Evolutionary conservation across 2,329 filamentous ascomycete species (phyloP).

Genomic region (Cordyceps militaris): DNA sequence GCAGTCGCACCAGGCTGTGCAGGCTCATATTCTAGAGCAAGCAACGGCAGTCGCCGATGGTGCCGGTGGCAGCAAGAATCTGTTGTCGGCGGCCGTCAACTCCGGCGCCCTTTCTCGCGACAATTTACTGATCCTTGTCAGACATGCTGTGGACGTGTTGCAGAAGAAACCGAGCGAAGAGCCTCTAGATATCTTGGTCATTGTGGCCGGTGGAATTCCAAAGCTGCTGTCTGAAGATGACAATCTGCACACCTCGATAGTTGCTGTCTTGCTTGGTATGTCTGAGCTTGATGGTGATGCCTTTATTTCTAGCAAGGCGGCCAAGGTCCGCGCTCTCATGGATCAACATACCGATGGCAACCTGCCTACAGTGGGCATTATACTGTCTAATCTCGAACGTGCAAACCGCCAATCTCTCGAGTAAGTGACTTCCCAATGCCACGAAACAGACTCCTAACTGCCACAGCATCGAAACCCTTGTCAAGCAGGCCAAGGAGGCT

Average conservation of each 20-base stretch:
- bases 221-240: slow-evolving; percentile 38
- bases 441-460: background rate
- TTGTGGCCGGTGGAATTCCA: slow-evolving; percentile 29
- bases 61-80: slow-evolving; percentile 29
- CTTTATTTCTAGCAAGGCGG: slow-evolving; percentile 33
- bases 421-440: slow-evolving; percentile 27
- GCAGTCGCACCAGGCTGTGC: slow-evolving; percentile 33
- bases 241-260: slow-evolving; percentile 40
- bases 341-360: slow-evolving; percentile 36
- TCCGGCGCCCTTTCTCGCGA: slow-evolving; percentile 34
- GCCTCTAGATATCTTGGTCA: slow-evolving; percentile 42
- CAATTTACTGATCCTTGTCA: slow-evolving; percentile 27
- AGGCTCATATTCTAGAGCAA: slow-evolving; percentile 38
- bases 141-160: slow-evolving; percentile 28
- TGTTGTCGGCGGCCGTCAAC: slow-evolving; percentile 42
- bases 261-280: slow-evolving; percentile 46
- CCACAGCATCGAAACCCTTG: slow-evolving; percentile 44
- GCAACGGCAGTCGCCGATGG: slow-evolving; percentile 33
- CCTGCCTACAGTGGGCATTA: slow-evolving; percentile 41
- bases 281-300: slow-evolving; percentile 40
- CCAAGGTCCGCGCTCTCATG: slow-evolving; percentile 37
- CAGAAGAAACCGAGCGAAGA: slow-evolving; percentile 31
- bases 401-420: slow-evolving; percentile 42
- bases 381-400: slow-evolving; percentile 48
- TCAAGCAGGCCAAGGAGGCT: slow-evolving; percentile 38